These are phyloP conservation scores for Rhizopus sp. DNA, from an alignment of 371 early-diverging fungal genomes.

Conservation along the genomic window DNA sequence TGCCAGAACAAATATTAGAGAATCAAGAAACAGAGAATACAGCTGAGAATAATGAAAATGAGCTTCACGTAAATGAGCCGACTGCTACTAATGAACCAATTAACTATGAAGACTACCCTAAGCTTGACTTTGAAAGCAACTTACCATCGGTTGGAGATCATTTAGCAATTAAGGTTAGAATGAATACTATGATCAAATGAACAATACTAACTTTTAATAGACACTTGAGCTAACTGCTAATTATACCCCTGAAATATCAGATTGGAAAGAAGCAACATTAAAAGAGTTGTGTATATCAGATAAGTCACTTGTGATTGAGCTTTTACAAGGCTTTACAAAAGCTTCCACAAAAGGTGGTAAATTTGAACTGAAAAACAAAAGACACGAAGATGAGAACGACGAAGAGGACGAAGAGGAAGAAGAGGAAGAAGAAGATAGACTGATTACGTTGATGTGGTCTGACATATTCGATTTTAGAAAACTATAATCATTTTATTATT, in stretches of 20 bases:
- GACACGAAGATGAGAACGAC: not conserved
- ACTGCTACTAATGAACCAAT: not conserved
- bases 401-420: slow-evolving; percentile 6
- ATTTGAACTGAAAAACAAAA: slow-evolving; percentile 19
- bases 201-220: not conserved
- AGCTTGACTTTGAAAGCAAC: slow-evolving; percentile 10
- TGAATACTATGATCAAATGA: not conserved
- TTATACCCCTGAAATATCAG: slow-evolving; percentile 34
- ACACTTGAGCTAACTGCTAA: slow-evolving; percentile 4
- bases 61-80: not conserved
- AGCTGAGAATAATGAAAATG: not conserved
- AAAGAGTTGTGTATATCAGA: slow-evolving; percentile 4
- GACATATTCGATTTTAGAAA: not conserved
- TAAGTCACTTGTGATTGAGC: slow-evolving; percentile 8
- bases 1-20: not conserved
- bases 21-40: not conserved
- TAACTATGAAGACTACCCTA: slow-evolving; percentile 18
- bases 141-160: slow-evolving; percentile 11
- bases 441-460: not conserved
- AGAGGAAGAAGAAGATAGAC: slow-evolving; percentile 4
- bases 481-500: not conserved
- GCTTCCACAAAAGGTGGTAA: slow-evolving; percentile 27
- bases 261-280: slow-evolving; percentile 27
- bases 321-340: slow-evolving; percentile 16
- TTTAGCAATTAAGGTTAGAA: slow-evolving; percentile 28